Conservation (phyloP, 441 rosid genomes). For the Bruguiera hainesii region DNA sequence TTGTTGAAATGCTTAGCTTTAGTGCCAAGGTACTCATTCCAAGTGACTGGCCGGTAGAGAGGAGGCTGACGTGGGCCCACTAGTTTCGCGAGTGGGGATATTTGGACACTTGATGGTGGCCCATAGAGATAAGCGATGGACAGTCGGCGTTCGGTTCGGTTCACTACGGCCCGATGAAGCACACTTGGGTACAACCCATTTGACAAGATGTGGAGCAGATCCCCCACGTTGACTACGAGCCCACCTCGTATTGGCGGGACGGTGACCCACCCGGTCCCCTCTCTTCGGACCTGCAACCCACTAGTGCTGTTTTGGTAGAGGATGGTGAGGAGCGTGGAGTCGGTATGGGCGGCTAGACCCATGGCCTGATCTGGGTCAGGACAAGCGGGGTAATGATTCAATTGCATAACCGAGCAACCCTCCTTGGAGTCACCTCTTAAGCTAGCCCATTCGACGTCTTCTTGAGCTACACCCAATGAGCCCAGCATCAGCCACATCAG, state of each 20-base stretch:
- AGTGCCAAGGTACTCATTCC: conserved; percentile 71
- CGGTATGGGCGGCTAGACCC: conserved; percentile 91
- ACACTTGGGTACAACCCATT: conserved; percentile 75
- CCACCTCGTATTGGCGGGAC: conserved; percentile 62
- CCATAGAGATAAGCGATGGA: conserved; percentile 77
- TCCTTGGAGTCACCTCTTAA: conserved; percentile 39
- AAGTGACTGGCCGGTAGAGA: conserved; percentile 68
- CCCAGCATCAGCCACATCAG: conserved; percentile 65
- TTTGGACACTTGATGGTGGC: conserved; percentile 49
- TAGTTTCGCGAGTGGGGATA: conserved; percentile 63
- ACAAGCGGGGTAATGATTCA: conserved; percentile 81
- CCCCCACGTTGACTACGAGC: conserved; percentile 79
- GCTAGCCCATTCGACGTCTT: conserved; percentile 66
- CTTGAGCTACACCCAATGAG: conserved; percentile 51
- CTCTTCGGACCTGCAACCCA: conserved; percentile 68
- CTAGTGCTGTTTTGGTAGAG: conserved; percentile 69
- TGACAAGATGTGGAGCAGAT: conserved; percentile 72
- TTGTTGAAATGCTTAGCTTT: conserved; percentile 76
- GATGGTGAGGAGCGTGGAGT: conserved; percentile 76
- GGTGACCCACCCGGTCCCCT: conserved; percentile 68
- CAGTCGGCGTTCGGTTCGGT: conserved; percentile 49
- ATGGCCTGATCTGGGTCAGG: conserved; percentile 87
- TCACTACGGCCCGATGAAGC: conserved; percentile 74
- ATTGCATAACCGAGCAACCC: conserved; percentile 50
- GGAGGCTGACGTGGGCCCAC: conserved; percentile 56